Base-by-base conservation (phyloP, 1,139 yeast genomes). In the Blastobotrys aristatus region DNA sequence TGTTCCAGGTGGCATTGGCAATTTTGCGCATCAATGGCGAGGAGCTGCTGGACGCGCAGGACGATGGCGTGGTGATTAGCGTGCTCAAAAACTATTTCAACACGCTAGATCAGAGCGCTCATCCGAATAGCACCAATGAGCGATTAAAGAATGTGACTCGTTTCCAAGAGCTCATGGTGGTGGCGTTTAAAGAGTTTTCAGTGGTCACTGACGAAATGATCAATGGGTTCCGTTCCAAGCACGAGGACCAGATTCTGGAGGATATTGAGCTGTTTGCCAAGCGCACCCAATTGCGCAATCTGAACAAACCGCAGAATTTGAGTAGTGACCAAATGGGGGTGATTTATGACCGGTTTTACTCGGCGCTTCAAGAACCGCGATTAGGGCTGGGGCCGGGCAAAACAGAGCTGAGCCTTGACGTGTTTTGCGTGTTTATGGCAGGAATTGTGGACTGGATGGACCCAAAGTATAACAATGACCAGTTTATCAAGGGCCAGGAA, bases 1-100 rank as follows among this genome's bases (percentile, higher is more conserved):
- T 94, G 31, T 94, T 94, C 65, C 98, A 94, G 66, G 94, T 92
- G 11, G 96, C 96, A 0, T 69, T 94, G 53, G 98, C 97, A 0
- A 79, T 92, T 24, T 68, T 94, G 48, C 80, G 90, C 54, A 73
- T 90, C 38, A 90, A 90, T 59, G 96, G 96, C 0, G 97, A 89
- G 54, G 84, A 79, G 53, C 70, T 94, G 20, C 66, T 94, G 43
- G 73, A 77, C 50, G 82, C 90, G 7, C 87, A 82, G 54, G 99
- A 94, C 66, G 98, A 94, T 62, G 97, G 98, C 2, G 80, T 84
- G 54, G 89, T 94, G 56, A 86, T 94, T 40, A 84, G 87, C 5
- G 79, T 90, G 24, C 75, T 94, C 52, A 92, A 92, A 60, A 79
- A 82, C 33, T 94, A 85, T 65, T 92, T 94, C 62, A 74, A 78